Percentiles rank a stretch among this genome's conserved stretches.
Evolutionary conservation across 129 eudicot genomes (phyloP).

Genomic region (Scalesia atractyloides): DNA sequence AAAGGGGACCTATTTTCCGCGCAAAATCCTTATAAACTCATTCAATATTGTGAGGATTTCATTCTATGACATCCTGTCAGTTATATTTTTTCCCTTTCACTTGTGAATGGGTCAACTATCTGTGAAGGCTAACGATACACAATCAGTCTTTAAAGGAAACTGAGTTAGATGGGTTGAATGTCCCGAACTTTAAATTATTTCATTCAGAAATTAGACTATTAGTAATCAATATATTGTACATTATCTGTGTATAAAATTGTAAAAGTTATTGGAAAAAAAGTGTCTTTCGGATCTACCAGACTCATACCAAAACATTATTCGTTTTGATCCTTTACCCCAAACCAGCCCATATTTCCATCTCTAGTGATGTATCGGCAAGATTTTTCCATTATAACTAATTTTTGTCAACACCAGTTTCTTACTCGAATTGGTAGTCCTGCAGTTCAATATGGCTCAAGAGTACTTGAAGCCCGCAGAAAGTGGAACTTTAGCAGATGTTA

Average conservation of each 20-base stretch:
- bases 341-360: background rate
- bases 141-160: background rate
- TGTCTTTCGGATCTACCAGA: background rate
- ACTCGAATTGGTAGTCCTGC: slow-evolving; percentile 31
- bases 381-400: background rate
- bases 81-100: background rate
- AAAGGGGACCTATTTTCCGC: too few relatives aligned
- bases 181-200: background rate
- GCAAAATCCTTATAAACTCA: too few relatives aligned
- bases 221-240: background rate
- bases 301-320: background rate
- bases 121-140: background rate
- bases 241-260: background rate
- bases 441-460: slow-evolving; percentile 95
- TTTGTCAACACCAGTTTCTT: slow-evolving; percentile 11
- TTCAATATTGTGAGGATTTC: too few relatives aligned
- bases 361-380: background rate
- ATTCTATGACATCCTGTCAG: too few relatives aligned
- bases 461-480: slow-evolving; percentile 81
- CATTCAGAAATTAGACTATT: background rate
- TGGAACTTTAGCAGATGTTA: slow-evolving; percentile 84
- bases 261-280: too few relatives aligned
- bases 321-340: slow-evolving; percentile 6
- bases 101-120: background rate
- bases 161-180: background rate